These are phyloP conservation scores for Venturia asperata DNA, from an alignment of 2,329 filamentous ascomycete species.

Conservation along the genomic window DNA sequence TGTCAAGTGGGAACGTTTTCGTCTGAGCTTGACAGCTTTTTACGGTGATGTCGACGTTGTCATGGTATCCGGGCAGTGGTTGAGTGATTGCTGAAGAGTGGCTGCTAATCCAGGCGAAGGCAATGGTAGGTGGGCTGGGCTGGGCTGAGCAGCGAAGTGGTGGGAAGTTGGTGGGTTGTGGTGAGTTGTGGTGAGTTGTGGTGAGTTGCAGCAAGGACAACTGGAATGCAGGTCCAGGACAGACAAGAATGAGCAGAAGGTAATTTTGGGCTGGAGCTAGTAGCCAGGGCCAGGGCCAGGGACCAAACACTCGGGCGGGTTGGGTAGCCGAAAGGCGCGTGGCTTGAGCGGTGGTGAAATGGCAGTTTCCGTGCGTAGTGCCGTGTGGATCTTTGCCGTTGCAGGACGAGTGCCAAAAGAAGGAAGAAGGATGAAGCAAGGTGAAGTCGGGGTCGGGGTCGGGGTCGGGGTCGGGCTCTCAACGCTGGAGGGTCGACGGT, in stretches of 20 bases:
- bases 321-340: constrained; percentile 2
- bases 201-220: not conserved
- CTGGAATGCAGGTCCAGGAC: not conserved
- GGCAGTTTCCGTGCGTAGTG: not conserved
- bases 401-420: not conserved
- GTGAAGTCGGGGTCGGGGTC: not conserved
- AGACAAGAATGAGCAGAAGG: constrained; percentile 11
- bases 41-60: not conserved
- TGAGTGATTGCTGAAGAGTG: not conserved
- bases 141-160: not conserved
- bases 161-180: not conserved
- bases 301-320: constrained; percentile 1
- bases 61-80: not conserved
- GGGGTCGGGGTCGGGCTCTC: no score
- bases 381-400: not conserved
- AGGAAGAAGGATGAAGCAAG: not conserved
- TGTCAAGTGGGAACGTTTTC: not conserved
- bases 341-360: constrained; percentile 10
- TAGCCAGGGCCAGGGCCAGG: constrained; percentile 10
- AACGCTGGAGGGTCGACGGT: no score
- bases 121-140: not conserved
- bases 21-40: not conserved
- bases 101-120: not conserved
- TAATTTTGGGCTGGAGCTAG: constrained; percentile 3
- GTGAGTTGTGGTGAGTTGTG: not conserved